Evolutionary conservation across 345 rosid species (phyloP), one percentile per base, ranked within the genome.

Genomic region (Erodium maritimum): DNA sequence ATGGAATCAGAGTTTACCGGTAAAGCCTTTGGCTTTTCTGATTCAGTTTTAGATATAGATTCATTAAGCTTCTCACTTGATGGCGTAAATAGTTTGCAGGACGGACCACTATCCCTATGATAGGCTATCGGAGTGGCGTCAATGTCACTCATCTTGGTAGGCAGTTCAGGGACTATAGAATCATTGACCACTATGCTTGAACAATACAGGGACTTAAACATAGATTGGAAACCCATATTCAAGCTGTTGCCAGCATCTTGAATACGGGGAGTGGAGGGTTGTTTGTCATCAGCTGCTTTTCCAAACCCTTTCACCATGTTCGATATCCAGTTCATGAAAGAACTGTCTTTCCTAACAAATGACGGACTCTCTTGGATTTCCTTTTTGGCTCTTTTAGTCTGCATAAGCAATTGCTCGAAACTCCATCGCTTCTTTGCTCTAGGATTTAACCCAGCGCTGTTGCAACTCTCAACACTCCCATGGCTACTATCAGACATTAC

Each of bases 391-490:
- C 76, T 82, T 80, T 89, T 93, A 67, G 78, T 85, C 61, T 80
- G 78, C 0, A 61, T 67, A 48, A 71, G 67, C 77, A 82, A 64
- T 37, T 75, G 75, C 57, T 86, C 94, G 71, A 67, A 68, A 61
- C 72, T 72, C 73, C 77, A 17, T 58, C 70, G 66, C 69, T 73
- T 83, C 69, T 80, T 80, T 29, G 86, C 79, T 14, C 71, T 65
- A 19, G 73, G 70, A 57, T 71, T 63, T 54, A 72, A 61, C 58
- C 86, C 74, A 11, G 82, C 65, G 55, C 84, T 82, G 29, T 79
- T 85, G 62, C 95, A 88, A 62, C 96, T 89, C 71, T 93, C 99
- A 24, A 83, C 94, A 68, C 96, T 93, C 73, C 82, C 95, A 46
- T 76, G 75, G 72, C 96, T 93, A 65, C 71, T 83, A 59, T 82